Evolutionary conservation across 2,329 filamentous ascomycete genomes (phyloP).

Genomic region (Cladophialophora chaetospira): DNA sequence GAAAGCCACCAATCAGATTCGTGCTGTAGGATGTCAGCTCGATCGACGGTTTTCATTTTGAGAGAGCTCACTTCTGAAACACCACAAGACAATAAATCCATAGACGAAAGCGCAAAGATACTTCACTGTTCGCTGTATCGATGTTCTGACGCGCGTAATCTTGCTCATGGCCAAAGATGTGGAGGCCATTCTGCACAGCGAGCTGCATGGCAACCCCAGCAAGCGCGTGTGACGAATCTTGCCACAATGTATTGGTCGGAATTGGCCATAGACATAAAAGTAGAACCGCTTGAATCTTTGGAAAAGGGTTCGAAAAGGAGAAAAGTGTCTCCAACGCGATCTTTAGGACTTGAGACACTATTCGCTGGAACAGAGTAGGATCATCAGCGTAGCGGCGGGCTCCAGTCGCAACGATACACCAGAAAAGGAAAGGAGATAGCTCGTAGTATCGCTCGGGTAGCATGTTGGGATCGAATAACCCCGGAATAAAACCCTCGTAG

Average conservation of each 20-base stretch:
- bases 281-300: constrained; percentile 12
- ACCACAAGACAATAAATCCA: constrained; percentile 16
- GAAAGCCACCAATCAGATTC: constrained; percentile 14
- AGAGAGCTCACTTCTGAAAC: constrained; percentile 14
- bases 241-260: constrained; percentile 7
- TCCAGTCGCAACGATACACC: constrained; percentile 12
- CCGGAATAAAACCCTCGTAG: constrained; percentile 25
- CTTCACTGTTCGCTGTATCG: not conserved
- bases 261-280: constrained; percentile 18
- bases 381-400: constrained; percentile 7
- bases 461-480: constrained; percentile 24
- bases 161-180: constrained; percentile 16
- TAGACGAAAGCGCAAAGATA: constrained; percentile 12
- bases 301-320: constrained; percentile 5
- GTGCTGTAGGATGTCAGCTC: constrained; percentile 5
- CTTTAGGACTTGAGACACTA: constrained; percentile 14
- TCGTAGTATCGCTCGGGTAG: constrained; percentile 14
- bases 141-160: constrained; percentile 17
- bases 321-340: constrained; percentile 10
- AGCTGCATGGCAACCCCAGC: constrained; percentile 16
- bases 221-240: constrained; percentile 15
- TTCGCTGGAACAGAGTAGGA: constrained; percentile 14
- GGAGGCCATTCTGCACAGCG: constrained; percentile 16
- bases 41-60: not conserved
- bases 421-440: constrained; percentile 18